These are phyloP conservation scores for Vachellia collinsii DNA, from an alignment of 306 rosid species.

Conservation along the genomic window DNA sequence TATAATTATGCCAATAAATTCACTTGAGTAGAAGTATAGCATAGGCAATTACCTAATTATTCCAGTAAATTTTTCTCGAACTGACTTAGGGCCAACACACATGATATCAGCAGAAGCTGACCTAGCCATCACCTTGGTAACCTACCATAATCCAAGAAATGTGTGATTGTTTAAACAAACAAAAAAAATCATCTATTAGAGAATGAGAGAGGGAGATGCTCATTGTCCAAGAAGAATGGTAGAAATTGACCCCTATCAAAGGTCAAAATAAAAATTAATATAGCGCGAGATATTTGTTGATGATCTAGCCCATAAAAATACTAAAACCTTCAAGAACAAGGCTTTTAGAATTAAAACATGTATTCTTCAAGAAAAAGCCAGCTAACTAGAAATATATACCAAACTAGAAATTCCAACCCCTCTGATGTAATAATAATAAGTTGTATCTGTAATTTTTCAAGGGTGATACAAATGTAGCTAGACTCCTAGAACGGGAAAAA, in stretches of 20 bases:
- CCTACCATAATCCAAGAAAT: slow-evolving; percentile 45
- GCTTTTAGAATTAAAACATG: neutral
- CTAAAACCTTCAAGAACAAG: neutral
- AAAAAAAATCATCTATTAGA: neutral
- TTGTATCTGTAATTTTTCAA: neutral
- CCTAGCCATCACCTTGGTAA: slow-evolving; percentile 81
- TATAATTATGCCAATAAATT: neutral
- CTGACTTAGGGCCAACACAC: slow-evolving; percentile 88
- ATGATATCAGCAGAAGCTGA: slow-evolving; percentile 76
- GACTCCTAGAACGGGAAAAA: neutral
- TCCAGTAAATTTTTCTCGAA: slow-evolving; percentile 78
- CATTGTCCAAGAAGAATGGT: neutral
- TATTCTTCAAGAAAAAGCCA: neutral
- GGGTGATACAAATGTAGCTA: neutral
- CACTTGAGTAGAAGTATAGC: neutral
- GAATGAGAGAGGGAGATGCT: neutral
- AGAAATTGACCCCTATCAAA: neutral
- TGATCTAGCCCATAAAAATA: neutral
- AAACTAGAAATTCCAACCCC: neutral
- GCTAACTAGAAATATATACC: neutral
- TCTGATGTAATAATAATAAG: neutral
- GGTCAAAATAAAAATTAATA: neutral
- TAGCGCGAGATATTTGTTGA: neutral
- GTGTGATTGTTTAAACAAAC: neutral
- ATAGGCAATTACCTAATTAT: slow-evolving; percentile 60